Evolutionary conservation across 2,329 filamentous ascomycete species (phyloP), one percentile per base, ranked within the genome.

Genomic region (Botrytis hyacinthi): DNA sequence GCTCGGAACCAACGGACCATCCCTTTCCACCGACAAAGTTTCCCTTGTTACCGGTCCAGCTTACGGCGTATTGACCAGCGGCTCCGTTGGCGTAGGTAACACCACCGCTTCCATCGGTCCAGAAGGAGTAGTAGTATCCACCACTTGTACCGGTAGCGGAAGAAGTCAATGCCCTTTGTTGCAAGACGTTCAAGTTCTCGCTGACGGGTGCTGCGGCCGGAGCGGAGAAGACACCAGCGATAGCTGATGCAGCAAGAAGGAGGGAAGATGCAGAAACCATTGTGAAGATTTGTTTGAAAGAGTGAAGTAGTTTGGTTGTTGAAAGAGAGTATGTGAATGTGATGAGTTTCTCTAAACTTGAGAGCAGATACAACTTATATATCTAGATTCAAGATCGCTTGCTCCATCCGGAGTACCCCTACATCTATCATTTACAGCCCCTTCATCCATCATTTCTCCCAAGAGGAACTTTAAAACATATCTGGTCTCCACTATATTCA

Each of bases 11-110:
- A 32, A 83, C 81, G 70, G 82, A 84, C 85, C 85, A 87, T 51
- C 86, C 85, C 80, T 86, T 87, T 71, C 85, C 85, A 66, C 82
- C 85, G 26, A 86, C 84, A 75, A 85, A 85, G 81, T 86, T 84
- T 2, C 75, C 77, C 48, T 44, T 68, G 76, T 84, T 85, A 42
- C 81, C 82, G 67, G 81, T 80, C 87, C 87, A 89, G 8, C 66
- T 81, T 10, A 86, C 82, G 76, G 82, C 84, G 83, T 88, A 89
- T 74, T 81, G 79, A 37, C 88, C 87, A 26, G 80, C 84, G 4
- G 80, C 79, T 32, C 83, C 85, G 80, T 89, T 90, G 79, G 84
- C 86, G 82, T 90, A 90, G 51, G 82, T 85, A 18, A 87, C 85
- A 54, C 81, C 79, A 59, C 82, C 84, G 1, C 57, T 44, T 29